These are phyloP conservation scores for Colletotrichum zoysiae DNA, from an alignment of 2,329 filamentous ascomycete genomes.

Conservation along the genomic window DNA sequence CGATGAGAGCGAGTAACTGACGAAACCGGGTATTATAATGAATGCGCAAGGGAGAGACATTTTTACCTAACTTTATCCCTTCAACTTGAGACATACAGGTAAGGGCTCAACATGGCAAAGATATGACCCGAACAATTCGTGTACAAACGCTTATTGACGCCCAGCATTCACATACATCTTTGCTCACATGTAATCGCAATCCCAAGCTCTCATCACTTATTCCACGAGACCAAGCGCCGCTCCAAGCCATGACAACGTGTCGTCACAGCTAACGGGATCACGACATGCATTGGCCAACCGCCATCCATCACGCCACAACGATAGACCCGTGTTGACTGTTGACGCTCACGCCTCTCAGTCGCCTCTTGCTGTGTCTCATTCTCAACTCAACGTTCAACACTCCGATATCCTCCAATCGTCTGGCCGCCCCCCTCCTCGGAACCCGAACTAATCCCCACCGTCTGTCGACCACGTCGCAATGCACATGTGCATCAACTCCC, in stretches of 20 bases:
- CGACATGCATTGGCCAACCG: slow-evolving; percentile 27
- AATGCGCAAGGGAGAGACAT: too few species aligned
- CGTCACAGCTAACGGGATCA: slow-evolving; percentile 23
- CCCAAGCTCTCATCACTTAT: too few species aligned
- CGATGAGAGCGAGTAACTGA: too few species aligned
- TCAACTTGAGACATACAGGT: not conserved
- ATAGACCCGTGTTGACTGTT: not conserved
- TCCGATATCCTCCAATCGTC: not conserved
- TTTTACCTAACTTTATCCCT: not conserved
- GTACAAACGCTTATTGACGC: not conserved
- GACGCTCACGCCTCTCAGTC: slow-evolving; percentile 1
- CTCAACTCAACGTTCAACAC: slow-evolving; percentile 7
- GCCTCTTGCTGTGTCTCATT: not conserved
- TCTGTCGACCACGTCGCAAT: not conserved
- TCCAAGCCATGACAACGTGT: slow-evolving; percentile 12
- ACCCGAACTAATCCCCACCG: not conserved
- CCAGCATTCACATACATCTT: too few species aligned
- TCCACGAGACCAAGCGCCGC: not conserved
- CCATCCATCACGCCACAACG: slow-evolving; percentile 17
- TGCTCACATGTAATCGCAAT: not conserved
- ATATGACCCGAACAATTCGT: not conserved
- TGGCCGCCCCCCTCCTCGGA: not conserved
- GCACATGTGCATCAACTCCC: slow-evolving; percentile 1
- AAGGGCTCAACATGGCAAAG: not conserved
- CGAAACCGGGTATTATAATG: too few species aligned